phyloP scores from a whole-genome alignment of 768 basidiomycete species.

The Macrocybe gigantea region DNA sequence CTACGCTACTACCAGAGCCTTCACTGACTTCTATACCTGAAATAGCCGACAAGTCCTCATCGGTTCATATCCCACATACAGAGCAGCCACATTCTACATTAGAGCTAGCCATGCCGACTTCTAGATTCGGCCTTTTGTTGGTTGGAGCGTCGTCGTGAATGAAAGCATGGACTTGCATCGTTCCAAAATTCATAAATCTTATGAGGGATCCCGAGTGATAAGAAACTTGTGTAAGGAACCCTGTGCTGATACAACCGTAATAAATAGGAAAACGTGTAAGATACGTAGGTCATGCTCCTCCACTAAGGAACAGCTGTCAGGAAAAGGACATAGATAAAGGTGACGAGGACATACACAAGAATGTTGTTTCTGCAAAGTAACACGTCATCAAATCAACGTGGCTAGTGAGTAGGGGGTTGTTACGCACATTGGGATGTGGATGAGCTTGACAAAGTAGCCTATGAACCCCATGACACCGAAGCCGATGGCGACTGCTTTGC shows the following conservation, averaged over 20 bases:
- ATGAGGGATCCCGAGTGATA: neutral
- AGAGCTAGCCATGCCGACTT: conserved; percentile 62
- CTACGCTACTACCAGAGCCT: conserved; percentile 44
- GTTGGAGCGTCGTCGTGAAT: conserved; percentile 38
- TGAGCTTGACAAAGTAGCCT: conserved; percentile 97
- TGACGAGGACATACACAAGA: conserved; percentile 71
- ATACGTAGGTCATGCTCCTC: conserved; percentile 55
- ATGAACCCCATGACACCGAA: conserved; percentile 99
- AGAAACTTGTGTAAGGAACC: neutral
- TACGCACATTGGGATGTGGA: conserved; percentile 96
- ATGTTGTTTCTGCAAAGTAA: conserved; percentile 78
- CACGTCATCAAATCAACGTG: neutral
- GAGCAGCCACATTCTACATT: conserved; percentile 54
- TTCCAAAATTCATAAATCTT: neutral
- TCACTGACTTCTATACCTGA: conserved; percentile 13
- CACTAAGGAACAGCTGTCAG: conserved; percentile 38
- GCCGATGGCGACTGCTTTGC: conserved; percentile 92
- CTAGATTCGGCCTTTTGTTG: conserved; percentile 71
- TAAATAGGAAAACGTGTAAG: conserved; percentile 1
- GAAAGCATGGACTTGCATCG: neutral
- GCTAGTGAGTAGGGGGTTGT: conserved; percentile 9
- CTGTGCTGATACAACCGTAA: neutral
- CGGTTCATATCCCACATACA: conserved; percentile 43
- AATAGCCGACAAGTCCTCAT: conserved; percentile 33
- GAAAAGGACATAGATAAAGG: conserved; percentile 8